Evolutionary conservation across 176 grass and related monocot genomes (phyloP), one percentile per base, ranked within the genome.

Genomic region (Cymbopogon citratus): DNA sequence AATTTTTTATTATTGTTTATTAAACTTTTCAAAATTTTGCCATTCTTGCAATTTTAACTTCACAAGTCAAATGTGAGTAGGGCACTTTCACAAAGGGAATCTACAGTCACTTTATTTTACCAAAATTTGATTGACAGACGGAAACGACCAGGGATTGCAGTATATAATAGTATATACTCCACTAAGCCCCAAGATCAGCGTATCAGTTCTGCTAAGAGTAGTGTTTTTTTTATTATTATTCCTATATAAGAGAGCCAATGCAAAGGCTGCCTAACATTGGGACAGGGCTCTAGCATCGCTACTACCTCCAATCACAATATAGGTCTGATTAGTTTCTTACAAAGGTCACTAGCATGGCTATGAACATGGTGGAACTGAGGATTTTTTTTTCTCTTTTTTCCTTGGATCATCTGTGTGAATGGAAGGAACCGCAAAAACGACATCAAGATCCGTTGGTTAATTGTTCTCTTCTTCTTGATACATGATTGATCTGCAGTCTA

Each of bases 391-490:
- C 1, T 38, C 31, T 75, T 29, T 86, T 8, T 36, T 18, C 28
- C 38, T 40, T 40, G 71, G n/a, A 63, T 52, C 14, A 64, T 73
- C 41, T 66, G 44, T 79, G 80, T 83, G 80, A 84, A 84, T 46
- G 59, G 67, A 78, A 56, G 74, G 60, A 60, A 74, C 26, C 27
- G 63, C 23, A 27, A 62, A 51, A 31, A 62, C 19, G 26, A 66
- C 64, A 12, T 80, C 63, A 77, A 63, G 51, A 85, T 77, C 31
- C 23, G 24, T 5, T 3, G 18, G 29, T 77, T 5, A 19, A 29
- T 71, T 66, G 2, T 31, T 84, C n/a, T 24, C 72, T 83, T 49
- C 31, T 33, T 33, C 52, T 25, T 74, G n/a, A 31, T 44, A 21
- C 15, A 84, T 80, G 44, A 80, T 75, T 80, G 62, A 36, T 25